A percentile compares a stretch with the other conserved stretches of the same genome.
Conservation (phyloP, 306 rosid genomes). For the Malus domestica region DNA sequence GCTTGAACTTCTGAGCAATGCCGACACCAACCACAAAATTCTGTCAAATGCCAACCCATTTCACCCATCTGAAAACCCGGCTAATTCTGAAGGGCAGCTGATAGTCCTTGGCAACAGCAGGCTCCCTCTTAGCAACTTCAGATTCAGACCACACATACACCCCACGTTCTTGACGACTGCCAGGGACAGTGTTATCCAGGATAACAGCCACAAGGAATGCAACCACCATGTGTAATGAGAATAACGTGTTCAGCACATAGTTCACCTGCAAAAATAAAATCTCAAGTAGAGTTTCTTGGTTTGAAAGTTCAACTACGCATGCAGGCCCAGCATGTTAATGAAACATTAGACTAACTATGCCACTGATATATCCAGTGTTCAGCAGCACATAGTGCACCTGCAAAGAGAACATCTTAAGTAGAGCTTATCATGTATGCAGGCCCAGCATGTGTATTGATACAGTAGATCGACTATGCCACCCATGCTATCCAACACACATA, state of each 20-base stretch:
- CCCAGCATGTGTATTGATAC: neutral
- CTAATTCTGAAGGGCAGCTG: conserved; percentile 77
- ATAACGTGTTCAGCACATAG: conserved; percentile 66
- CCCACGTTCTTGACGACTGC: conserved; percentile 86
- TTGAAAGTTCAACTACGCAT: neutral
- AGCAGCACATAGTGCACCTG: conserved; percentile 62
- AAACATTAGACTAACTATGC: neutral
- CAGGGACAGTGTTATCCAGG: conserved; percentile 97
- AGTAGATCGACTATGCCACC: neutral
- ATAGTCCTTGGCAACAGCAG: conserved; percentile 75
- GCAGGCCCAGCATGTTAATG: neutral
- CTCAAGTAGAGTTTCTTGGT: neutral
- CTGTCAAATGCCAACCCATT: conserved; percentile 78
- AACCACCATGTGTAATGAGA: conserved; percentile 81
- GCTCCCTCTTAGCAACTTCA: conserved; percentile 75
- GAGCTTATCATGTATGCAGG: neutral
- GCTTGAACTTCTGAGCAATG: neutral
- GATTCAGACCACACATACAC: conserved; percentile 90
- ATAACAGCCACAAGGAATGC: conserved; percentile 79
- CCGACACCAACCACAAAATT: neutral
- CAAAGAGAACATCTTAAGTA: conserved; percentile 9
- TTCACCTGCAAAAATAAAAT: conserved; percentile 49
- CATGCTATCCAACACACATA: neutral
- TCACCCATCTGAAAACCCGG: conserved; percentile 88
- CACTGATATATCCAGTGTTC: conserved; percentile 32